phyloP scores from a whole-genome alignment of 2,329 filamentous ascomycete species.

The Penicillium sp. region DNA sequence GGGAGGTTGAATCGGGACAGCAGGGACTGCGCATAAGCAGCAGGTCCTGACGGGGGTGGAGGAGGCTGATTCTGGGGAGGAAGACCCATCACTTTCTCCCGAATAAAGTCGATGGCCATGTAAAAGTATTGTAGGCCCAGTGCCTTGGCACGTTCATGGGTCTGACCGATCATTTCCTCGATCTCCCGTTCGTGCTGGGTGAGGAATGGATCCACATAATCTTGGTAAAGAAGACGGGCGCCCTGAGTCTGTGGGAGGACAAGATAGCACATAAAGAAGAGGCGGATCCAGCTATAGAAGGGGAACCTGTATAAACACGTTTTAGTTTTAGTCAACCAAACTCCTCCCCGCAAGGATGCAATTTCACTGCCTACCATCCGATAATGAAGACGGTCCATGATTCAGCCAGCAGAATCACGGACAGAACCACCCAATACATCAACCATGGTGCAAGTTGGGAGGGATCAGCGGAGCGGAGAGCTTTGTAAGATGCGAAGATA shows the following conservation, averaged over 20 bases:
- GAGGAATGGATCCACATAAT: conserved; percentile 85
- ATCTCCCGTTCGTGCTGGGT: conserved; percentile 84
- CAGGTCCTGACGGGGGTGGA: conserved; percentile 42
- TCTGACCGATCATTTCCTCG: conserved; percentile 82
- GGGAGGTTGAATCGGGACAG: conserved; percentile 87
- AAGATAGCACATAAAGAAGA: conserved; percentile 87
- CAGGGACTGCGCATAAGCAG: conserved; percentile 75
- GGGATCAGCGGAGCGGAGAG: conserved; percentile 88
- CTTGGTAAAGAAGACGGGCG: conserved; percentile 81
- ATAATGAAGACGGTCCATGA: conserved; percentile 88
- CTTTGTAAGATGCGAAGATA: conserved; percentile 97
- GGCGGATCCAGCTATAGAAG: conserved; percentile 90
- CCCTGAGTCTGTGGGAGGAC: conserved; percentile 98
- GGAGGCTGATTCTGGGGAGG: conserved; percentile 62
- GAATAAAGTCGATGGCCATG: conserved; percentile 70
- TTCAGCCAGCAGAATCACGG: conserved; percentile 78
- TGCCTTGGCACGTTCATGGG: conserved; percentile 76
- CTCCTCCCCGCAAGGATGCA: no score
- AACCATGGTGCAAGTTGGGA: conserved; percentile 93
- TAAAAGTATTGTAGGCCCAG: conserved; percentile 78
- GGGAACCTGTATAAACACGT: conserved; percentile 65
- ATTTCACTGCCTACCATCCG: no score
- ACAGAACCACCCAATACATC: conserved; percentile 98
- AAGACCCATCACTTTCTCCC: conserved; percentile 78
- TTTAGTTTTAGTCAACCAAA: conserved; percentile 11